Base-by-base conservation (phyloP, 1,284 basidiomycete genomes). In the Boletus semigastroideus region DNA sequence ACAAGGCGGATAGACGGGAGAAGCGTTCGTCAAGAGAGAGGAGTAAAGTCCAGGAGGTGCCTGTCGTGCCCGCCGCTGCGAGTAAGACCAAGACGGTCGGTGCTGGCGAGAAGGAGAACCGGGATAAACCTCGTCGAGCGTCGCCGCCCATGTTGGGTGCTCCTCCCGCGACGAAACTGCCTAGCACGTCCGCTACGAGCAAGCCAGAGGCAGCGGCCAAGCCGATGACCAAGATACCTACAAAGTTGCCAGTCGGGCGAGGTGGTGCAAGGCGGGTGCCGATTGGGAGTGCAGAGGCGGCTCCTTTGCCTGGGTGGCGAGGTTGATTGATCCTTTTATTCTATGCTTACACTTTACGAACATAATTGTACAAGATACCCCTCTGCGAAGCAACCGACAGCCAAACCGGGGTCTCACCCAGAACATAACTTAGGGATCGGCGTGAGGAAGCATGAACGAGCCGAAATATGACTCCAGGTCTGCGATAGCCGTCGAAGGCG, bases 251-350 rank as follows among this genome's bases (percentile, higher is more conserved):
- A 2, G 60, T 66, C 2, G 60, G 61, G 10, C 71, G 62, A 52
- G 73, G 76, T 37, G 80, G 78, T 10, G 75, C 83, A 16, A 69
- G 83, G 54, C 72, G 83, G 51, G 83, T 86, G 31, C 79, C 74
- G 7, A 68, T 84, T 25, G 75, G 78, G 54, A 84, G 83, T 54
- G 74, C 73, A 1, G 81, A 84, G 54, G 82, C 81, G 30, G 80
- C 80, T 10, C 68, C 73, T 36, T 48, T 66, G n/a, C 65, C 68
- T 2, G 67, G 68, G 0, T 66, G 66, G 69, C 61, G 61, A 51
- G 69, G 63, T 69, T 46, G 68, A 37, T 69, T 19, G 20, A 28
- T n/a, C 16, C 16, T 45, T 59, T 27, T 42, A 55, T 46, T 54
- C 19, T 54, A 50, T 55, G 52, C 45, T 55, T 52, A 63, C 52